Evolutionary conservation across 306 rosid genomes (phyloP).

Genomic region (Benincasa hispida): DNA sequence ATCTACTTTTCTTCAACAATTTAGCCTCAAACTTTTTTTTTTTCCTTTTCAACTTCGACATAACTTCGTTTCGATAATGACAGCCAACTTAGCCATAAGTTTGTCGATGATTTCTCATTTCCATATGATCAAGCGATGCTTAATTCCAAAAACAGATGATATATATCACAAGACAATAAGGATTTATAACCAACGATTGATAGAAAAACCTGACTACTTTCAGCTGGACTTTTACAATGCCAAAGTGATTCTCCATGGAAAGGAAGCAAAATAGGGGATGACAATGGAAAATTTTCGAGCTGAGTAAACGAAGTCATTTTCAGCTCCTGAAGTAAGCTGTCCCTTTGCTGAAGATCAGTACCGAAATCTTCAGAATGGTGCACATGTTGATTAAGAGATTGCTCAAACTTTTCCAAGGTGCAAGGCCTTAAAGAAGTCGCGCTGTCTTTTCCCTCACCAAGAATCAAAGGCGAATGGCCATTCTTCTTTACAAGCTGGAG

Average conservation of each 20-base stretch:
- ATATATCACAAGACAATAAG: not conserved
- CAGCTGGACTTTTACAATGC: conserved; percentile 44
- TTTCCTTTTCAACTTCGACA: too few species aligned
- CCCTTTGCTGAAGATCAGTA: conserved; percentile 16
- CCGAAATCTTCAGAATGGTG: conserved; percentile 21
- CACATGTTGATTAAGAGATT: conserved; percentile 22
- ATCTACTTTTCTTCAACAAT: not conserved
- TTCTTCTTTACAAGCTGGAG: conserved; percentile 34
- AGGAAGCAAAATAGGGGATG: conserved; percentile 39
- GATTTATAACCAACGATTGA: conserved; percentile 1
- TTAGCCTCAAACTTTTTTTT: not conserved
- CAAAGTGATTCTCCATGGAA: conserved; percentile 54
- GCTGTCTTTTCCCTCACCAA: conserved; percentile 19
- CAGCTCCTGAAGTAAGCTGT: conserved; percentile 19
- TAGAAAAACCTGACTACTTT: conserved; percentile 58
- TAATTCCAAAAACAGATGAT: not conserved
- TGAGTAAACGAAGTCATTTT: conserved; percentile 37
- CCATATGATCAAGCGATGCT: not conserved
- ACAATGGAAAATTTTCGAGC: conserved; percentile 33
- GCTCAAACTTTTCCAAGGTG: conserved; percentile 17
- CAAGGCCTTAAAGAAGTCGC: conserved; percentile 14
- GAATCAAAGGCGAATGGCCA: conserved; percentile 19
- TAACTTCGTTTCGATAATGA: not conserved
- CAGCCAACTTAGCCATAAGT: not conserved
- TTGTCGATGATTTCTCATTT: not conserved